Conservation (phyloP, 2,329 filamentous ascomycete genomes). For the Calonectria pseudoturangicola region DNA sequence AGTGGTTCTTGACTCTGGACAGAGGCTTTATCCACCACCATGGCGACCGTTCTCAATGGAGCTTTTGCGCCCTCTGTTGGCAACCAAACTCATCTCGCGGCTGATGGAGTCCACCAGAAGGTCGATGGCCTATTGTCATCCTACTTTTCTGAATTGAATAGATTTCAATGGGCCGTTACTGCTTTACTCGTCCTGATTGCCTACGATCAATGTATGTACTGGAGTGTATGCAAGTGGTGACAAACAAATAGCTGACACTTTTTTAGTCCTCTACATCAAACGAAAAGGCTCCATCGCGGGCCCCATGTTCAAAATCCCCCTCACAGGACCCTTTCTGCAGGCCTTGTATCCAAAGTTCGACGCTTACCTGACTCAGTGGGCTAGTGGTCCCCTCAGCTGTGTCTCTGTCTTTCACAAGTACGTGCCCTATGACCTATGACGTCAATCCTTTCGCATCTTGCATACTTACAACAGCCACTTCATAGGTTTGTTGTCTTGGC, state of each 20-base stretch:
- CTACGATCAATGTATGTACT: conserved; percentile 63
- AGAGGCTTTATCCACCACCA: background rate
- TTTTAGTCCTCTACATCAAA: conserved; percentile 75
- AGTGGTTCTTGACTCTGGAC: background rate
- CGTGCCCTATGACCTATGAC: background rate
- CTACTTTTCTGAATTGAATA: conserved; percentile 37
- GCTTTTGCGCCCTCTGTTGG: background rate
- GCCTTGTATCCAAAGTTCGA: conserved; percentile 84
- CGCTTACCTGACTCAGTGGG: conserved; percentile 85
- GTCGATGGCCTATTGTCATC: conserved; percentile 35
- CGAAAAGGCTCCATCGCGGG: conserved; percentile 79
- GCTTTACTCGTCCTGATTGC: conserved; percentile 57
- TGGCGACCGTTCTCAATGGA: background rate
- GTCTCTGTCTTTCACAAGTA: conserved; percentile 92
- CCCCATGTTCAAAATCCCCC: conserved; percentile 77
- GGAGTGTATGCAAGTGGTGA: background rate
- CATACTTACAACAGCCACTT: background rate
- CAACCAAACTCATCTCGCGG: conserved; percentile 29
- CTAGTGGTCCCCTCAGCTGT: conserved; percentile 85
- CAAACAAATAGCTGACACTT: background rate
- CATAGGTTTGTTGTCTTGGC: conserved; percentile 85
- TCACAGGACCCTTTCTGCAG: conserved; percentile 86
- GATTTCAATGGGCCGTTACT: conserved; percentile 51
- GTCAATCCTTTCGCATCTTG: background rate
- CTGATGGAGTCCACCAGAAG: background rate